A percentile compares a stretch with the other conserved stretches of the same genome.
Evolutionary conservation across 2,329 filamentous ascomycete genomes (phyloP).

Genomic region (Endocalyx cinctus): DNA sequence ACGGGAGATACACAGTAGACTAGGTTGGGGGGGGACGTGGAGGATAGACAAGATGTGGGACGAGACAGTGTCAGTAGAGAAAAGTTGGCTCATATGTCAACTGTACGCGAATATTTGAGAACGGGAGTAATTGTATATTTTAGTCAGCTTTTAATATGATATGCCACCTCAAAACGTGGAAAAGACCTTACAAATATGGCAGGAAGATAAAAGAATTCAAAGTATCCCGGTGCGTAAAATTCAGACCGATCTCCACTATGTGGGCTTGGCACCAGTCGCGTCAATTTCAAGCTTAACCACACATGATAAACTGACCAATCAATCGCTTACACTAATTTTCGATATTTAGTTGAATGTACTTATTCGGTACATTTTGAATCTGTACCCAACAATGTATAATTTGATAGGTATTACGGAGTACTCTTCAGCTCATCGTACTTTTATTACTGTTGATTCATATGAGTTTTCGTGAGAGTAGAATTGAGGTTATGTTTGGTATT

Average conservation of each 20-base stretch:
- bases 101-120: conserved; percentile 16
- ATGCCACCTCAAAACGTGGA: background rate
- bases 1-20: background rate
- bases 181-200: background rate
- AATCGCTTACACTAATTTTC: too few species aligned
- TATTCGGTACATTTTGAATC: too few species aligned
- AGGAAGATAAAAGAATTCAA: too few species aligned
- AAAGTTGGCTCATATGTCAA: conserved; percentile 15
- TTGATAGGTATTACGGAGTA: too few species aligned
- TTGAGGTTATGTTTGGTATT: too few species aligned
- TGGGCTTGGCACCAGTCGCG: conserved; percentile 19
- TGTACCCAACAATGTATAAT: too few species aligned
- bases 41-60: conserved; percentile 15
- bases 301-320: too few species aligned
- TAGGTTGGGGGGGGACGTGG: conserved; percentile 10
- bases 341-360: too few species aligned
- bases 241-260: conserved; percentile 19
- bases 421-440: too few species aligned
- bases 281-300: conserved; percentile 17
- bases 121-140: conserved; percentile 3
- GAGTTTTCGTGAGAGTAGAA: too few species aligned
- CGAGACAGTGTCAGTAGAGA: conserved; percentile 16
- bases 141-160: conserved; percentile 3
- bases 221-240: too few species aligned
- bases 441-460: too few species aligned